Percentiles rank a stretch among this genome's conserved stretches.
phyloP scores from a whole-genome alignment of 371 early-diverging fungal species.

The Circinella minor region DNA sequence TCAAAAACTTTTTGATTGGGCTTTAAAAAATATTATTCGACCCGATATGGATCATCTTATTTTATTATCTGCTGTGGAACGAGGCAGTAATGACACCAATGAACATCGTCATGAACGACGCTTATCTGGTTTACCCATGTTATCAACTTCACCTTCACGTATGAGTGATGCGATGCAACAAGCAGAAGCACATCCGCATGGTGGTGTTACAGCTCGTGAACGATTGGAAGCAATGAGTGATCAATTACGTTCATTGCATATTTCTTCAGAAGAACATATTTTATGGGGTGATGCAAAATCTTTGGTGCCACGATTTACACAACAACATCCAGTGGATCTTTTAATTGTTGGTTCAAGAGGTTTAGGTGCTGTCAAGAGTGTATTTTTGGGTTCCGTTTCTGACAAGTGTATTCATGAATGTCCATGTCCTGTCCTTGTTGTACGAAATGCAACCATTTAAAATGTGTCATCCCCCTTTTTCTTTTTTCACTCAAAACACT shows the following conservation, averaged over 20 bases:
- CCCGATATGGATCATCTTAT: constrained; percentile 52
- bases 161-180: constrained; percentile 35
- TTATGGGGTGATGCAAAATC: constrained; percentile 51
- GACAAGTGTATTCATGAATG: constrained; percentile 52
- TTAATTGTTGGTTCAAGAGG: constrained; percentile 56
- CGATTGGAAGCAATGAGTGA: constrained; percentile 39
- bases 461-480: too few species aligned
- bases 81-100: constrained; percentile 20
- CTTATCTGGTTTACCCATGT: background rate
- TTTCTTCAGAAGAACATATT: constrained; percentile 53
- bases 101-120: constrained; percentile 3
- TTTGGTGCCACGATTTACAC: constrained; percentile 46
- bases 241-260: constrained; percentile 29
- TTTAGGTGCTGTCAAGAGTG: constrained; percentile 52
- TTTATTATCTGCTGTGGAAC: constrained; percentile 42
- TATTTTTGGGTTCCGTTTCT: constrained; percentile 56
- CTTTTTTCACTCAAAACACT: too few species aligned
- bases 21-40: constrained; percentile 46
- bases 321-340: constrained; percentile 47
- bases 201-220: constrained; percentile 30
- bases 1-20: constrained; percentile 50
- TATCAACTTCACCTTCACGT: constrained; percentile 29
- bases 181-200: constrained; percentile 29
- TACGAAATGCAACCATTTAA: constrained; percentile 51
- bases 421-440: constrained; percentile 57